Evolutionary conservation across 768 basidiomycete species (phyloP), one percentile per base, ranked within the genome.

Genomic region (Tulasnella sp.): DNA sequence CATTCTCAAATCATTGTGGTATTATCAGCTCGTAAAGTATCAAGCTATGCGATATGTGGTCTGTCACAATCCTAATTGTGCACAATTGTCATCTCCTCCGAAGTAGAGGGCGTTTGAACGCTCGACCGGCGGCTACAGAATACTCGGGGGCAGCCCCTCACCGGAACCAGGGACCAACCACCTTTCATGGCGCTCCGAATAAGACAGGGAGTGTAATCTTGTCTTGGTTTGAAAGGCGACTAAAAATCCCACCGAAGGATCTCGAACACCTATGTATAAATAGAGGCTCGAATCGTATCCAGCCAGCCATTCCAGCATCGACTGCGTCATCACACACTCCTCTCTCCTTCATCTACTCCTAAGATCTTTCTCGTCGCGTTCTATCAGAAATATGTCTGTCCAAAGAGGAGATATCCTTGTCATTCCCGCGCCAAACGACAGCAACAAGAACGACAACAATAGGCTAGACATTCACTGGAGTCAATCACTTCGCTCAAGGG

Each of bases 371-470:
- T 50, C 50, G 11, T 44, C 50, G 16, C 22, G n/a, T 54, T 1
- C 54, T n/a, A 24, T 22, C 54, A 9, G 11, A 54, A 73, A 20
- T 28, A 73, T 73, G 72, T 7, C 7, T 37, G 37, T 73, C 31
- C 5, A 37, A 1, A 73, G 34, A 22, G 72, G 72, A 73, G 42
- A 73, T n/a, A 24, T 73, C 16, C 34, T 73, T 44, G 14, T 73
- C 72, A 73, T 73, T n/a, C 72, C 72, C 8, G 72, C 72, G 18
- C 72, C 72, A 20, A 73, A 37, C 24, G 31, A 37, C 42, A 44
- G 20, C 9, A 5, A 73, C 72, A 73, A 73, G 31, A 73, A 34
- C 6, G 72, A 73, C 37, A 12, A 24, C 1, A 37, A 73, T 8
- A 37, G 24, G 34, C 24, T 18, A 5, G 34, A 28, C 72, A 44